Evolutionary conservation across 306 rosid genomes (phyloP), one percentile per base, ranked within the genome.

Genomic region (cucumber (Cucumis sativus)): DNA sequence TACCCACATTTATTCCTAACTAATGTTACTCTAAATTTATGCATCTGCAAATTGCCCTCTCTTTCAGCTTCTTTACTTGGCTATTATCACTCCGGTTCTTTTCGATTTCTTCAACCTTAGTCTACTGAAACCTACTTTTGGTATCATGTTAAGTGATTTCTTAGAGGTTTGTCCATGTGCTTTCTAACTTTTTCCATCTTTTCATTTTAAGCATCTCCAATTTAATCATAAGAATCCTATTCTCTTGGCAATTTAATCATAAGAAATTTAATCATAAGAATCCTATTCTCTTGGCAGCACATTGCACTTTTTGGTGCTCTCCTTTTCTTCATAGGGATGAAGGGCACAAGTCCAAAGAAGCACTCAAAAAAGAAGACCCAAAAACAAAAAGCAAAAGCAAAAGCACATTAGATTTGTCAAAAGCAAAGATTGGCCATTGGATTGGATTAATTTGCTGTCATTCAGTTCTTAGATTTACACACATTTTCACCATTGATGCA

Each of bases 61-160:
- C 11, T 16, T 81, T 81, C 68, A 94, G 98, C 89, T 90, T 81
- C 76, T 86, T 52, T 79, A 87, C 77, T 80, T 85, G 89, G 89
- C 69, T 5, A n/a, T 90, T 25, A 76, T 87, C 82, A 78, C 92
- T 74, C 96, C 97, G 23, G 49, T 94, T 79, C 85, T 92, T 54
- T 89, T 85, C 61, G 96, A 94, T 80, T 91, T 94, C 93, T 94
- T 89, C 87, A 94, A 90, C 85, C 89, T 80, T 28, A 81, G 78
- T 45, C 88, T 87, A 7, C 83, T 82, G 52, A 75, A 64, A 23
- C 84, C 85, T 10, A 64, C 79, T 28, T 87, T 83, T 45, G 76
- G 67, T 74, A 74, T 83, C 28, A 86, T 90, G 70, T 81, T 87
- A 54, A 84, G 78, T 68, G 93, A 92, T 56, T 92, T 90, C 93